Evolutionary conservation across 2,329 filamentous ascomycete genomes (phyloP), one percentile per base, ranked within the genome.

Genomic region (Thielaviopsis cerberus): DNA sequence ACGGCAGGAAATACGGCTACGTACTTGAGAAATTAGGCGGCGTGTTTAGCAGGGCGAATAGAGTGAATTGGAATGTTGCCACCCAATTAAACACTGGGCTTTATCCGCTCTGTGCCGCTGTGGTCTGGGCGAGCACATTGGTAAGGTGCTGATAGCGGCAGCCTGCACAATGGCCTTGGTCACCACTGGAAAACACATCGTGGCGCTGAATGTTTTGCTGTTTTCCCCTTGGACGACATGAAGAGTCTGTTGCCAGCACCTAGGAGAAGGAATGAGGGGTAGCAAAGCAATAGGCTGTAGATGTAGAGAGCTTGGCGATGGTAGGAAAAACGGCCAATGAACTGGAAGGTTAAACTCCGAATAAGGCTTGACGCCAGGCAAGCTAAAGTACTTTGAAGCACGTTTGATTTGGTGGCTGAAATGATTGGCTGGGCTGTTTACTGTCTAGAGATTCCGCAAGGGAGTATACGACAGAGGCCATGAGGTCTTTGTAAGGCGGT

Each of bases 51-150:
- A 86, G 66, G 63, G 83, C 79, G 73, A 84, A 94, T 57, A 88
- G 66, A 55, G 86, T 71, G 69, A 94, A 95, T 67, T 89, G 86
- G 63, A 89, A 71, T 51, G 94, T 75, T 3, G 85, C 80, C 4
- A 77, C 70, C 70, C 77, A 76, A 69, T 89, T 79, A 64, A 94
- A 72, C 24, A 72, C 69, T 56, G 86, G 76, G 11, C 79, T 70
- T 56, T 70, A 73, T 11, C 41, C 27, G 48, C 71, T 69, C 64
- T 76, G 77, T 64, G 83, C 82, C 7, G 82, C 77, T 7, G 76
- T 76, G 61, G 74, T 71, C 69, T 92, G 88, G 10, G 86, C 87
- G 53, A 91, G 70, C 25, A 89, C 67, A 66, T 88, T 89, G 61
- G 86, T 87, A 17, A 72, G 54, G 79, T 79, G 62, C 77, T 80